Base-by-base conservation (phyloP, 2,329 filamentous ascomycete species). In the Lojkania enalia region DNA sequence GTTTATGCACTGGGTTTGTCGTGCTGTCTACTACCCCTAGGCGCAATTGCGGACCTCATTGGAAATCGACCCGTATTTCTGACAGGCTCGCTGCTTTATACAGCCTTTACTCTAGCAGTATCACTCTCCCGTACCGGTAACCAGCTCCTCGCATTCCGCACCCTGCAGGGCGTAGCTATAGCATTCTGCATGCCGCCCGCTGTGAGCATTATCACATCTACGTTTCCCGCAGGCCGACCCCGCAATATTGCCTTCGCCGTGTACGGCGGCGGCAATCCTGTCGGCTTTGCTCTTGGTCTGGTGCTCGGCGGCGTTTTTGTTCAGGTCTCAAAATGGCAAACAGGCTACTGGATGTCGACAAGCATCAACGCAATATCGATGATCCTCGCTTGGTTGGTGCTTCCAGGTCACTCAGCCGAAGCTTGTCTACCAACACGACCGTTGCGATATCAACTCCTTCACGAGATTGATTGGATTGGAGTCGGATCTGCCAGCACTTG, bases 401-500 rank as follows among this genome's bases (percentile, higher is more conserved):
- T n/a, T n/a, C n/a, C n/a, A n/a, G n/a, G n/a, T n/a, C n/a, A n/a
- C n/a, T n/a, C n/a, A n/a, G n/a, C n/a, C n/a, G n/a, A n/a, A n/a
- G n/a, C n/a, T n/a, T n/a, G n/a, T n/a, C n/a, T n/a, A n/a, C n/a
- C n/a, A n/a, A n/a, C n/a, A n/a, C n/a, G n/a, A n/a, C n/a, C n/a
- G n/a, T n/a, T n/a, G n/a, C n/a, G n/a, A n/a, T n/a, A n/a, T n/a
- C n/a, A n/a, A n/a, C 49, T 77, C n/a, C 58, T 52, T 20, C 66
- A 55, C 0, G 75, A 79, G 3, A 77, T 82, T 32, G 79, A 82
- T 48, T 82, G 78, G 79, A 57, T 78, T 23, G 78, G 78, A 0
- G 75, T 75, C 5, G 16, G 68, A 0, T 65, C 80, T 19, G 74
- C 73, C 3, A 76, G 71, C 48, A 62, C 71, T 1, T 74, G 70